Evolutionary conservation across 164 flowering plant genomes (phyloP).

Genomic region (Hamamelis virginiana): DNA sequence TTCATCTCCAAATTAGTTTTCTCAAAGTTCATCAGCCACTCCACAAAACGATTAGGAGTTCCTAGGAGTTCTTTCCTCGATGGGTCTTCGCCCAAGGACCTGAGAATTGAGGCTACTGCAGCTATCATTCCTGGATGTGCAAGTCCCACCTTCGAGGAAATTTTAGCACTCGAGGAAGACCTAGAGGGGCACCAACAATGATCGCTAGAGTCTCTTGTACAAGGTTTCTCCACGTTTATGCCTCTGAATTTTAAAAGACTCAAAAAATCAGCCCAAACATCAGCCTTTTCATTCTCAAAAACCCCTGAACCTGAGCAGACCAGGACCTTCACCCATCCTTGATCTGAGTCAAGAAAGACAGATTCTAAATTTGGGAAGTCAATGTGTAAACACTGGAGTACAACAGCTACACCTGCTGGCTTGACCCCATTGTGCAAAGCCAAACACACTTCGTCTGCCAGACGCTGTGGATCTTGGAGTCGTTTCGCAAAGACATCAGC

Average conservation of each 20-base stretch:
- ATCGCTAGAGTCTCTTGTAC: slow-evolving; percentile 4
- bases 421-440: slow-evolving; percentile 73
- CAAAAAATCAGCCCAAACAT: slow-evolving; percentile 68
- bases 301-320: slow-evolving; percentile 77
- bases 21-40: slow-evolving; percentile 83
- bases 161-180: slow-evolving; percentile 19
- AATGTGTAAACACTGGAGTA: slow-evolving; percentile 80
- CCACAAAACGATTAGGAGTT: slow-evolving; percentile 75
- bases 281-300: slow-evolving; percentile 57
- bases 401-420: slow-evolving; percentile 83
- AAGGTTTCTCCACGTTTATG: slow-evolving; percentile 30
- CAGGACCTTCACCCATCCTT: slow-evolving; percentile 45
- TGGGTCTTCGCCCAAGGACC: slow-evolving; percentile 82
- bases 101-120: slow-evolving; percentile 67
- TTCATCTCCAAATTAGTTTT: slow-evolving; percentile 56
- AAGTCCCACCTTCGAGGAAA: slow-evolving; percentile 27
- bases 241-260: slow-evolving; percentile 68
- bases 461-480: slow-evolving; percentile 83
- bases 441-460: slow-evolving; percentile 75
- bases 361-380: slow-evolving; percentile 56
- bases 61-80: slow-evolving; percentile 67
- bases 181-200: slow-evolving; percentile 75
- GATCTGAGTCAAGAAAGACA: slow-evolving; percentile 29
- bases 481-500: slow-evolving; percentile 89
- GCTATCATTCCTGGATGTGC: slow-evolving; percentile 44